phyloP scores from a whole-genome alignment of 1,284 basidiomycete species.

The Sporisorium reilianum region DNA sequence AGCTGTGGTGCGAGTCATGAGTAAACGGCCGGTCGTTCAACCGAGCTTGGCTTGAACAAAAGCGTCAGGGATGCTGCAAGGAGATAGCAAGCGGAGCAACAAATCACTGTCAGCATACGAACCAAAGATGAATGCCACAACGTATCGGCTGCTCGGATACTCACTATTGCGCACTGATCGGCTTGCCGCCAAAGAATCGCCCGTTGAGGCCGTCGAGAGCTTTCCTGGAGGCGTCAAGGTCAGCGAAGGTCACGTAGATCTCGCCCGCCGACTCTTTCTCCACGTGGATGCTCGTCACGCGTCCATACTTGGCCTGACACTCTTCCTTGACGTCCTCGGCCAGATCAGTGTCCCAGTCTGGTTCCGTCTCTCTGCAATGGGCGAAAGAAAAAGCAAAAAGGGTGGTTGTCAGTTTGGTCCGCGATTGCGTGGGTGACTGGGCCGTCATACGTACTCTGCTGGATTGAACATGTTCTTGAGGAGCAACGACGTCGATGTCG shows the following conservation, averaged over 20 bases:
- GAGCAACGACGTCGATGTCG: constrained; percentile 70
- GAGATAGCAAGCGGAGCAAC: not conserved
- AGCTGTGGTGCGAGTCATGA: not conserved
- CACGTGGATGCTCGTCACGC: constrained; percentile 86
- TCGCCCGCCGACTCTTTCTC: constrained; percentile 92
- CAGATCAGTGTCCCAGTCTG: constrained; percentile 95
- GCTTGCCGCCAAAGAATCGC: constrained; percentile 72
- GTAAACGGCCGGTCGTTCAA: constrained; percentile 13
- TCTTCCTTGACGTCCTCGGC: constrained; percentile 95
- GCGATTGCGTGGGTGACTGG: not conserved
- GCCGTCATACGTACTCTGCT: constrained; percentile 75
- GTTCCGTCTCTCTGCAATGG: constrained; percentile 80
- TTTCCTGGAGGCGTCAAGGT: constrained; percentile 81
- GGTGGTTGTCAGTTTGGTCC: not conserved
- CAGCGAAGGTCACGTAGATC: constrained; percentile 92
- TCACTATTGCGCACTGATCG: constrained; percentile 64
- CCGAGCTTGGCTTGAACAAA: constrained; percentile 56
- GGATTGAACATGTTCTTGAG: constrained; percentile 97
- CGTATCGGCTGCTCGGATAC: constrained; percentile 16
- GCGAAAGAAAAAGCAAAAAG: not conserved
- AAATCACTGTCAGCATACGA: not conserved
- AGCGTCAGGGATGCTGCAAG: constrained; percentile 51
- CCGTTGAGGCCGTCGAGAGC: constrained; percentile 91
- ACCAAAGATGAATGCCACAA: not conserved
- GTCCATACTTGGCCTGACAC: constrained; percentile 90